Conservation (phyloP, 805 yeast species). For the Saturnispora sekii region DNA sequence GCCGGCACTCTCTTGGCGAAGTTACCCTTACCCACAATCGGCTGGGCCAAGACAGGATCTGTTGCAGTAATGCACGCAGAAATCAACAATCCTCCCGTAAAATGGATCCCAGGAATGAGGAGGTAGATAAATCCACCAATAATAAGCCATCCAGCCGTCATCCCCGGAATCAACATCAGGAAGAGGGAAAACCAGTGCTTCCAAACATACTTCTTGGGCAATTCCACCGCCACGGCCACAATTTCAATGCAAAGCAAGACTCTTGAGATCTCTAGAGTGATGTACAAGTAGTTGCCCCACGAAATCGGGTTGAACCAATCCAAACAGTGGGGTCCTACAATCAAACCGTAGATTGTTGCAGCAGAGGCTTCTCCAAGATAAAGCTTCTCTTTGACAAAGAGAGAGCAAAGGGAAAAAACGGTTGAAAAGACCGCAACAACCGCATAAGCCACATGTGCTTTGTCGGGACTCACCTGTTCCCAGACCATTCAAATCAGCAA, state of each 20-base stretch:
- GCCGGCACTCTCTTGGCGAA: conserved; percentile 61
- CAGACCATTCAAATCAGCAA: conserved; percentile 21
- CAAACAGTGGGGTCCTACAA: conserved; percentile 50
- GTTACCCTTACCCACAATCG: conserved; percentile 64
- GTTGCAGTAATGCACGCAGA: conserved; percentile 71
- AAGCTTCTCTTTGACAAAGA: conserved; percentile 47
- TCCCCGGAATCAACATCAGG: conserved; percentile 54
- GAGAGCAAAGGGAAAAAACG: conserved; percentile 47
- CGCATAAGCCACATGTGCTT: conserved; percentile 38
- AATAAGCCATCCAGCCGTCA: conserved; percentile 63
- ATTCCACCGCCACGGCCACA: conserved; percentile 62
- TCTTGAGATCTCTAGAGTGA: conserved; percentile 51
- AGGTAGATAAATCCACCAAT: conserved; percentile 56
- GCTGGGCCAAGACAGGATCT: conserved; percentile 67
- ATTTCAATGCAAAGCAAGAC: conserved; percentile 63
- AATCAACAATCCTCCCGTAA: conserved; percentile 47
- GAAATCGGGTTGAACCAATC: conserved; percentile 46
- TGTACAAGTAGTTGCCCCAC: conserved; percentile 47
- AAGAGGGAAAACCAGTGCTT: conserved; percentile 49
- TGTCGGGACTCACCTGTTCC: conserved; percentile 25
- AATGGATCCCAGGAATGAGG: conserved; percentile 47
- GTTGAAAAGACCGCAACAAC: conserved; percentile 53
- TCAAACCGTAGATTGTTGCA: conserved; percentile 52
- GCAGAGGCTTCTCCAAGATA: conserved; percentile 62
- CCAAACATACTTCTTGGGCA: conserved; percentile 57